phyloP scores from a whole-genome alignment of 2,329 filamentous ascomycete genomes.

The Alternaria longipes region DNA sequence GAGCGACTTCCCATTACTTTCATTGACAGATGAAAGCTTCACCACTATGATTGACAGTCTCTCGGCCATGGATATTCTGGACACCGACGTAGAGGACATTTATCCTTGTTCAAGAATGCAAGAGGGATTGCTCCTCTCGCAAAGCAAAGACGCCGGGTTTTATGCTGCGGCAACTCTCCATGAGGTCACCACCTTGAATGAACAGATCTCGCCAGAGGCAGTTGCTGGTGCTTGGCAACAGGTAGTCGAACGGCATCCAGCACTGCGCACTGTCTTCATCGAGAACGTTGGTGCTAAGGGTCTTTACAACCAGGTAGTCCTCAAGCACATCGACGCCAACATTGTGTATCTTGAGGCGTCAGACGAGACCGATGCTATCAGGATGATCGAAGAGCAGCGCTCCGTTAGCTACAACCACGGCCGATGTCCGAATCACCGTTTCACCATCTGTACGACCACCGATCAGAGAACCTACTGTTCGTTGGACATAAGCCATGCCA shows the following conservation, averaged over 20 bases:
- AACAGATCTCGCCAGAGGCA: conserved; percentile 20
- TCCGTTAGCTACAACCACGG: conserved; percentile 35
- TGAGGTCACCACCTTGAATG: conserved; percentile 32
- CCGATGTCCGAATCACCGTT: conserved; percentile 42
- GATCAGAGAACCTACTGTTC: conserved; percentile 37
- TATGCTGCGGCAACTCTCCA: conserved; percentile 46
- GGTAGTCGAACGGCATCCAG: conserved; percentile 42
- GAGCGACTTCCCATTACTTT: conserved; percentile 58
- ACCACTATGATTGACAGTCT: conserved; percentile 53
- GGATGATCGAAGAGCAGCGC: conserved; percentile 33
- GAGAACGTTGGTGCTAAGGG: conserved; percentile 43
- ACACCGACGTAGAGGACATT: conserved; percentile 54
- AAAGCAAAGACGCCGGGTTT: conserved; percentile 42
- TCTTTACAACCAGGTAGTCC: conserved; percentile 45
- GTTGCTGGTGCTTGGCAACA: conserved; percentile 41
- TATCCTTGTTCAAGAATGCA: conserved; percentile 48
- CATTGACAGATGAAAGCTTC: conserved; percentile 55
- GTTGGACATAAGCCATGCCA: conserved; percentile 47
- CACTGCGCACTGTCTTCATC: conserved; percentile 45
- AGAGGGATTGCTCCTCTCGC: conserved; percentile 44
- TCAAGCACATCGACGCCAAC: conserved; percentile 37
- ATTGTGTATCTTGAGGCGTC: conserved; percentile 35
- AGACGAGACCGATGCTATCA: conserved; percentile 32
- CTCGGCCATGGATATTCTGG: conserved; percentile 47
- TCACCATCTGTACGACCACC: conserved; percentile 41